phyloP scores from a whole-genome alignment of 441 rosid genomes.

The Jatropha podagrica region DNA sequence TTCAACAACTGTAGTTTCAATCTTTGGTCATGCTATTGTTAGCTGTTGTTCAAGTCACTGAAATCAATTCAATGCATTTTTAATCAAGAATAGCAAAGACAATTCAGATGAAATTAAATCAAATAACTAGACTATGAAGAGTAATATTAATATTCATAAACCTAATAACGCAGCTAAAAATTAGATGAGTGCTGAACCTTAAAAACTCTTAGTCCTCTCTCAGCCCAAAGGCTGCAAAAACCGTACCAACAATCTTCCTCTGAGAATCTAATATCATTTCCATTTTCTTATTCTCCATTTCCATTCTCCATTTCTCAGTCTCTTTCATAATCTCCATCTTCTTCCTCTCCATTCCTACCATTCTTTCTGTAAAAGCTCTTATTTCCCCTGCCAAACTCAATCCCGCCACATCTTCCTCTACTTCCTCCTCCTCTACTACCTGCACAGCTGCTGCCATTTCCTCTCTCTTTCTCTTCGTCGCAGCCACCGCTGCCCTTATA shows the following conservation, averaged over 20 bases:
- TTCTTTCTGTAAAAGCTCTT: slow-evolving; percentile 66
- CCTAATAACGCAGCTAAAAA: too few relatives aligned
- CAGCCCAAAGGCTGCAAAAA: slow-evolving; percentile 22
- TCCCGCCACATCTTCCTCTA: slow-evolving; percentile 38
- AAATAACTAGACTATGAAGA: too few relatives aligned
- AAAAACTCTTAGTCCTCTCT: neutral
- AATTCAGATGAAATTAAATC: too few relatives aligned
- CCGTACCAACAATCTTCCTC: slow-evolving; percentile 55
- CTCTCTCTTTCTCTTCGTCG: slow-evolving; percentile 31
- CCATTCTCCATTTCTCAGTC: slow-evolving; percentile 79
- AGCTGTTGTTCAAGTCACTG: neutral
- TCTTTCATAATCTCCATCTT: slow-evolving; percentile 84
- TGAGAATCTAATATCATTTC: slow-evolving; percentile 83
- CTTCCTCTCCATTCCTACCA: slow-evolving; percentile 73
- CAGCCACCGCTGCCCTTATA: slow-evolving; percentile 16
- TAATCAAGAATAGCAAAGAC: too few relatives aligned
- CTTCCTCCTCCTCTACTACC: slow-evolving; percentile 26
- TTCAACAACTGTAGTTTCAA: neutral
- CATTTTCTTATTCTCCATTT: slow-evolving; percentile 82
- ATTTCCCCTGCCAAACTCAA: slow-evolving; percentile 71
- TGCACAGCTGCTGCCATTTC: slow-evolving; percentile 20
- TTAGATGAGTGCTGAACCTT: neutral
- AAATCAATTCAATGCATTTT: neutral
- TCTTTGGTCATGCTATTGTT: neutral
- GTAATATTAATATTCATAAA: too few relatives aligned